Percentiles rank a stretch among this genome's conserved stretches.
These are phyloP conservation scores for Nicotiana sylvestris DNA, from an alignment of 257 asterid species.

Conservation along the genomic window DNA sequence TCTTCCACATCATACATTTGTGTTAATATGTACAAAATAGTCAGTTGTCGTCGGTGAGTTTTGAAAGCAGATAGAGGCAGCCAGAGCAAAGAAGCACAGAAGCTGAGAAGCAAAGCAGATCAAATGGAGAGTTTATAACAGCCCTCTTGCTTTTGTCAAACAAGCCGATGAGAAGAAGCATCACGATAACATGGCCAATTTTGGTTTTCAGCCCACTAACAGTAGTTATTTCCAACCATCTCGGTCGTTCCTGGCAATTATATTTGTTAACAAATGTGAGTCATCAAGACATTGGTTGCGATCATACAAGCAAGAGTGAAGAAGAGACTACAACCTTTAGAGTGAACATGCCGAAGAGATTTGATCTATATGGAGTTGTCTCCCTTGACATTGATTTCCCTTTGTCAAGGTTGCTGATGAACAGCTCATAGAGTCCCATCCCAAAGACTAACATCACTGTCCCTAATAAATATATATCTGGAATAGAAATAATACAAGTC, in stretches of 20 bases:
- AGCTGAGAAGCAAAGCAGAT: slow-evolving; percentile 88
- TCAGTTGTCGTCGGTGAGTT: slow-evolving; percentile 32
- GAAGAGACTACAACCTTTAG: slow-evolving; percentile 44
- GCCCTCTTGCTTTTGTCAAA: slow-evolving; percentile 92
- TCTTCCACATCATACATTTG: background rate
- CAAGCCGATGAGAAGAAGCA: slow-evolving; percentile 89
- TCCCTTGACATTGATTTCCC: slow-evolving; percentile 51
- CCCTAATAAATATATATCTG: slow-evolving; percentile 79
- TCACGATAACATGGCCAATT: slow-evolving; percentile 89
- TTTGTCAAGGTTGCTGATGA: slow-evolving; percentile 88
- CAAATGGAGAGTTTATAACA: slow-evolving; percentile 55
- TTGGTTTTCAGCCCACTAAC: slow-evolving; percentile 85
- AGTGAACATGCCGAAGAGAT: slow-evolving; percentile 67
- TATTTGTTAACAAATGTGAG: too few relatives aligned
- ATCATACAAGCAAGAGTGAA: too few relatives aligned
- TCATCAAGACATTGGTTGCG: too few relatives aligned
- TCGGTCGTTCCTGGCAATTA: slow-evolving; percentile 66
- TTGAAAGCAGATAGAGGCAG: slow-evolving; percentile 79
- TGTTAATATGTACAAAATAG: background rate
- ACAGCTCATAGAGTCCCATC: slow-evolving; percentile 95
- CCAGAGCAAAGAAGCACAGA: slow-evolving; percentile 73
- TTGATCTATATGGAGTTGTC: slow-evolving; percentile 43
- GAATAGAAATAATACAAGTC: background rate
- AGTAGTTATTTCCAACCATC: slow-evolving; percentile 81
- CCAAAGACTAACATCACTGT: slow-evolving; percentile 97